Percentiles rank a stretch among this genome's conserved stretches.
Conservation (phyloP, 148 eudicot genomes). For the Selenicereus undatus region DNA sequence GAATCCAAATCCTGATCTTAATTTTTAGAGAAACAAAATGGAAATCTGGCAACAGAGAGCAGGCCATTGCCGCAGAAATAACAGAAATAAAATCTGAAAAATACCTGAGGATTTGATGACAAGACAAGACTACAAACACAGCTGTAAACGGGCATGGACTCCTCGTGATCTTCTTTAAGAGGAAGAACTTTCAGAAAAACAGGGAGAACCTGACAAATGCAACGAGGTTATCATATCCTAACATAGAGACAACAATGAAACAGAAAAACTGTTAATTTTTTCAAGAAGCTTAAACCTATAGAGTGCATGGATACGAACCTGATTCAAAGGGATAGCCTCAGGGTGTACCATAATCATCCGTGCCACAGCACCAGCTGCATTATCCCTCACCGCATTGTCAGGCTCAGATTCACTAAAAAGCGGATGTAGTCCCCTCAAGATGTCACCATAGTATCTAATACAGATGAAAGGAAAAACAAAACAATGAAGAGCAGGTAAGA, state of each 20-base stretch:
- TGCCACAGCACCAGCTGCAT: slow-evolving; percentile 98
- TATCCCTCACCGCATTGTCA: slow-evolving; percentile 95
- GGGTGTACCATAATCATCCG: slow-evolving; percentile 95
- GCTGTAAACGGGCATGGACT: slow-evolving; percentile 78
- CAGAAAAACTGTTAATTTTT: not conserved
- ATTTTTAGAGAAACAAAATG: not conserved
- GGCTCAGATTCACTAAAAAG: slow-evolving; percentile 87
- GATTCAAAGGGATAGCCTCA: slow-evolving; percentile 75
- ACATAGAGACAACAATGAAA: not conserved
- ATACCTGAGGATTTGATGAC: slow-evolving; percentile 85
- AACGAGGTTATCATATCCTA: not conserved
- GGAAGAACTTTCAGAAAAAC: slow-evolving; percentile 87
- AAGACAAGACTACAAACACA: slow-evolving; percentile 85
- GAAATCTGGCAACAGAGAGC: not conserved
- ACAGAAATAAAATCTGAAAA: not conserved
- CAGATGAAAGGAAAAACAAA: slow-evolving; percentile 27
- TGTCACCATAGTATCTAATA: slow-evolving; percentile 69
- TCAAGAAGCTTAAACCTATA: not conserved
- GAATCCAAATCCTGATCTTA: not conserved
- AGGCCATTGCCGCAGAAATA: not conserved
- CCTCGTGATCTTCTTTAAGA: slow-evolving; percentile 87
- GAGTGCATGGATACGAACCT: slow-evolving; percentile 41
- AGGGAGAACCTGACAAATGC: slow-evolving; percentile 65
- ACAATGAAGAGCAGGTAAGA: not conserved
- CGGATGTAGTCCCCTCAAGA: slow-evolving; percentile 69